phyloP scores from a whole-genome alignment of 208 protist species.

The Angomonas ambiguus region DNA sequence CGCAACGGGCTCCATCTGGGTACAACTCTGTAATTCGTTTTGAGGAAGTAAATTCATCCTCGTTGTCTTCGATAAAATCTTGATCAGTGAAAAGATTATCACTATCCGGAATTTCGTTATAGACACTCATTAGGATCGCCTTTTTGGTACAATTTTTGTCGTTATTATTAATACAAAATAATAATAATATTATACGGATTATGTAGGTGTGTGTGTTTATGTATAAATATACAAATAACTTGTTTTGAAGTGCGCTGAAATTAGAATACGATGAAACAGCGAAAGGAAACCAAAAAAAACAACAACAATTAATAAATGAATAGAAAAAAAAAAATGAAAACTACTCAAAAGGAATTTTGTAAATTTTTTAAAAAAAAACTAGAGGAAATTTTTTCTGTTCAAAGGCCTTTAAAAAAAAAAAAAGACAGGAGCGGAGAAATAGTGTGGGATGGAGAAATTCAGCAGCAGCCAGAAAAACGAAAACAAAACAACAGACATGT shows the following conservation, averaged over 20 bases:
- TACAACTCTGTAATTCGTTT: slow-evolving; percentile 58
- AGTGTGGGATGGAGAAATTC: slow-evolving; percentile 7
- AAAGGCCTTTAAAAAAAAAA: no score
- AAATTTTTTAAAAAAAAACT: no score
- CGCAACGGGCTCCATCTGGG: slow-evolving; percentile 24
- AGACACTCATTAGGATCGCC: not conserved
- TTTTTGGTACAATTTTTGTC: not conserved
- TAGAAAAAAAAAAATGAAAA: slow-evolving; percentile 8
- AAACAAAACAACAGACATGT: not conserved
- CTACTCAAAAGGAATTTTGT: not conserved
- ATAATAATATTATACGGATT: not conserved
- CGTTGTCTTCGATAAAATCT: slow-evolving; percentile 52
- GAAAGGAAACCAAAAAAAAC: slow-evolving; percentile 2
- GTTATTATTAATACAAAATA: not conserved
- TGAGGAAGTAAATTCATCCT: slow-evolving; percentile 41
- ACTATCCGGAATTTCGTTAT: slow-evolving; percentile 47
- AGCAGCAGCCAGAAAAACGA: not conserved
- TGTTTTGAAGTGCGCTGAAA: slow-evolving; percentile 1
- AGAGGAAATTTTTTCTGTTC: no score
- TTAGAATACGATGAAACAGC: not conserved
- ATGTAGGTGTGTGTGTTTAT: not conserved
- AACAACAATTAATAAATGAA: slow-evolving; percentile 14
- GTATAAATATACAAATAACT: not conserved
- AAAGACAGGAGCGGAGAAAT: slow-evolving; percentile 9
- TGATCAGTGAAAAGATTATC: slow-evolving; percentile 58